phyloP scores from a whole-genome alignment of 352 stramenopile species.

The Phytophthora lateralis region DNA sequence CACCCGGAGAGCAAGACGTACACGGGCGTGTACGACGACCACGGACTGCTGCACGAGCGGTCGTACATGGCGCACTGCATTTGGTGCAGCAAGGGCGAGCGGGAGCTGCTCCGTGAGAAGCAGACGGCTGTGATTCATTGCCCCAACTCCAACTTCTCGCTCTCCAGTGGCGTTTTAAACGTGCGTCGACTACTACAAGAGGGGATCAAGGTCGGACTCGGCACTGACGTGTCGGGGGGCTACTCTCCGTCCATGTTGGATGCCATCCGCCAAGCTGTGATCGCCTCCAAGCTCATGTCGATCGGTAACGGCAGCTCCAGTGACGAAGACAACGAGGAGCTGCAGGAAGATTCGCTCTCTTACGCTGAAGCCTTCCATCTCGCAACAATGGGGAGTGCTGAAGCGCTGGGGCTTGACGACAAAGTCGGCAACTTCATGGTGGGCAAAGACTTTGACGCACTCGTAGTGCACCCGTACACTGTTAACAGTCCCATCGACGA shows the following conservation, averaged over 20 bases:
- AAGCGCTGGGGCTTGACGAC: conserved; percentile 43
- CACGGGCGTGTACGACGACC: conserved; percentile 78
- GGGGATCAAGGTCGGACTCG: conserved; percentile 91
- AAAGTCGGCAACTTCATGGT: conserved; percentile 88
- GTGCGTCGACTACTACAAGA: conserved; percentile 74
- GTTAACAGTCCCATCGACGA: conserved; percentile 73
- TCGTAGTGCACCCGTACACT: conserved; percentile 77
- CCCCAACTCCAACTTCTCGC: conserved; percentile 95
- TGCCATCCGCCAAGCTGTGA: conserved; percentile 88
- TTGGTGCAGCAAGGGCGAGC: conserved; percentile 81
- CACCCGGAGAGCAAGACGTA: conserved; percentile 86
- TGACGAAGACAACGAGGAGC: conserved; percentile 33
- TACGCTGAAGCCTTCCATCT: conserved; percentile 91
- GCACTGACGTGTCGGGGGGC: conserved; percentile 94
- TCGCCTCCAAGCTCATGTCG: conserved; percentile 87
- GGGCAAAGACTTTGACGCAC: conserved; percentile 92
- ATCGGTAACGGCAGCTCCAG: conserved; percentile 64
- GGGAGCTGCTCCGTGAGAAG: conserved; percentile 61
- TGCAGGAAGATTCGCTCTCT: conserved; percentile 44
- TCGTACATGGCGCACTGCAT: conserved; percentile 96
- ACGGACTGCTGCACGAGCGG: conserved; percentile 88
- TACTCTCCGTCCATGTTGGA: conserved; percentile 95
- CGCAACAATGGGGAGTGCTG: conserved; percentile 85
- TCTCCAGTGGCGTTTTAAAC: conserved; percentile 89
- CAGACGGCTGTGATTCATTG: conserved; percentile 93